Base-by-base conservation (phyloP, 2,329 filamentous ascomycete species). In the Ceratocystis papillata region DNA sequence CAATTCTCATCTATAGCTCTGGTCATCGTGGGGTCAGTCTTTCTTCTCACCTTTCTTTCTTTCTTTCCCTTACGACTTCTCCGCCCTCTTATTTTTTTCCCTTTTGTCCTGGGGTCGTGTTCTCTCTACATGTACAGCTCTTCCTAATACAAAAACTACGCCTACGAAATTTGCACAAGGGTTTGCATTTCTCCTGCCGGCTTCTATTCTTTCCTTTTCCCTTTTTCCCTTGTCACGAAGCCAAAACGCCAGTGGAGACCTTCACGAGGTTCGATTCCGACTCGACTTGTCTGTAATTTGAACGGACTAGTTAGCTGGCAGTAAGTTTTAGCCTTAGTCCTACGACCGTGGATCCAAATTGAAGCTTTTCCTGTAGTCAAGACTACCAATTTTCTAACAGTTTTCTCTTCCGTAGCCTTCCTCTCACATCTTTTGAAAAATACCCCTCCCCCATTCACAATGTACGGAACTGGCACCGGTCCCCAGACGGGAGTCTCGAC, bases 401-500 rank as follows among this genome's bases (percentile, higher is more conserved):
- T 48, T 48, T 45, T 6, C 46, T 57, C 53, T 17, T 48, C 44
- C 41, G 3, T 48, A 63, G 60, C 45, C 30, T 37, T 60, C 22
- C 53, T 37, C 41, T 17, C 46, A 57, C 15, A 57, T 46, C 50
- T 59, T 37, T 22, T 55, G 37, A 63, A 63, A 59, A 62, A 66
- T 67, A 67, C 66, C 68, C 64, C 65, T 71, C 64, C 48, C 37
- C 63, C 71, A 71, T 73, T 71, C 77, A 84, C 73, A 77, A 96
- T 96, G 91, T 95, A 94, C 84, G 89, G 89, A 78, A 86, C 88
- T 73, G 82, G 80, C 72, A 89, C 87, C 68, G 89, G 88, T 78
- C 86, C 89, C 69, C 92, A 96, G 79, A 99, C 94, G 80, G 94
- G 94, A 78, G 91, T 96, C 75, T 95, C 92, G 71, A 99, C 94